Percentiles rank a stretch among this genome's conserved stretches.
These are phyloP conservation scores for Fusarium coicis DNA, from an alignment of 2,329 filamentous ascomycete species.

Conservation along the genomic window DNA sequence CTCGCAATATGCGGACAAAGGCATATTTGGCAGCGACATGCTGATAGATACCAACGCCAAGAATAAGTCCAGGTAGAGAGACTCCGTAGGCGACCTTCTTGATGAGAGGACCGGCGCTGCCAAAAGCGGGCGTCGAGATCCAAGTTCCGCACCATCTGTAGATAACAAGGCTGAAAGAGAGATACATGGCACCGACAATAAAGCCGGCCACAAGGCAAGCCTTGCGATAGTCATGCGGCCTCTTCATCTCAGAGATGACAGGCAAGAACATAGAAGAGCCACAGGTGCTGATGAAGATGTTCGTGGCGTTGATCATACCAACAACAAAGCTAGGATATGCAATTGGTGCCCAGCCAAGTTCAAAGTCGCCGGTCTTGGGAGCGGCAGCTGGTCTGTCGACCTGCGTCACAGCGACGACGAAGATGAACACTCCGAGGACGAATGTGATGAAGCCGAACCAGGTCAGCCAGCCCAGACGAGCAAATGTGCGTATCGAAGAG, in stretches of 20 bases:
- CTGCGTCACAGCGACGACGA: neutral
- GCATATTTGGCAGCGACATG: neutral
- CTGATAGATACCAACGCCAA: neutral
- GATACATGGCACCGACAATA: neutral
- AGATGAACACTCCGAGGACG: neutral
- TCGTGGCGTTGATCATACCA: neutral
- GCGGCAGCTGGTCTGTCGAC: neutral
- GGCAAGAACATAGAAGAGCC: neutral
- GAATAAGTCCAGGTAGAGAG: neutral
- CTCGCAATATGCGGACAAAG: neutral
- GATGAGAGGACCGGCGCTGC: neutral
- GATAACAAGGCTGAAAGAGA: neutral
- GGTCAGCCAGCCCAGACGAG: neutral
- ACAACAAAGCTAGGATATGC: neutral
- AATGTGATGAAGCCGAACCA: neutral
- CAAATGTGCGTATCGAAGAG: neutral
- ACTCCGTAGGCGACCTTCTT: neutral
- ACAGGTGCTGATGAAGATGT: neutral
- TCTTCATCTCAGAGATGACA: neutral
- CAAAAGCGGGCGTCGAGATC: neutral
- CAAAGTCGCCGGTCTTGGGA: neutral
- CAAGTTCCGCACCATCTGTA: neutral
- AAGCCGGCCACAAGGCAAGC: neutral
- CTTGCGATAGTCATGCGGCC: neutral
- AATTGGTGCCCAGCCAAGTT: neutral